Evolutionary conservation across 495 filamentous ascomycete genomes (phyloP), one percentile per base, ranked within the genome.

Genomic region (Penicillium canescens): DNA sequence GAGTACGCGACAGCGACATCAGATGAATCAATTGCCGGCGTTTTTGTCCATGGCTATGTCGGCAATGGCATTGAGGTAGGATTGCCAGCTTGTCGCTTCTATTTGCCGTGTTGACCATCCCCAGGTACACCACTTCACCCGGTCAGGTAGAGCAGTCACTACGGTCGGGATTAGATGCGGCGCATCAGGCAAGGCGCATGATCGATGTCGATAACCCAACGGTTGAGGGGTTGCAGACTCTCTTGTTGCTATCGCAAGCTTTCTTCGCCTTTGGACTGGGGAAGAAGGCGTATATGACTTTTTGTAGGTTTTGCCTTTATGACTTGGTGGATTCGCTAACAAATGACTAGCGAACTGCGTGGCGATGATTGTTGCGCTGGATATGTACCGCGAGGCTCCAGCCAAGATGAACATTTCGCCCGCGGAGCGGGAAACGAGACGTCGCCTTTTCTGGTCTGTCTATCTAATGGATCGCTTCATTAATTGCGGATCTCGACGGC

Each of bases 211-310:
- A 93, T 54, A 86, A 91, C 56, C 90, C 90, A 8, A 86, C 83
- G 0, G 81, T 92, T 39, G 90, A 93, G 64, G 77, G 79, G 26
- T 69, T 92, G 6, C 90, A 95, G 63, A 76, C 88, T 6, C 76
- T 92, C 10, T 67, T 95, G 42, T 76, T 95, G n/a, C 80, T 95
- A 1, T 84, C 84, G 3, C 85, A 86, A 61, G 83, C 87, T 3
- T 89, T 83, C 60, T 91, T 85, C 42, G 89, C 88, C 14, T 77
- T 83, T 21, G 89, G 90, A n/a, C 82, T 86, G 57, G 87, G 90
- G 20, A 92, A 89, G 73, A 91, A 88, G 66, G 85, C 87, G 1
- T 93, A 90, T 60, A 95, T 95, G 90, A 78, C 89, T 16, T 70
- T 95, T 39, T 80, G 88, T 91, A 83, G 6, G 81, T 63, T 44